Base-by-base conservation (phyloP, 805 yeast species). In the Maudiozyma barnettii region DNA sequence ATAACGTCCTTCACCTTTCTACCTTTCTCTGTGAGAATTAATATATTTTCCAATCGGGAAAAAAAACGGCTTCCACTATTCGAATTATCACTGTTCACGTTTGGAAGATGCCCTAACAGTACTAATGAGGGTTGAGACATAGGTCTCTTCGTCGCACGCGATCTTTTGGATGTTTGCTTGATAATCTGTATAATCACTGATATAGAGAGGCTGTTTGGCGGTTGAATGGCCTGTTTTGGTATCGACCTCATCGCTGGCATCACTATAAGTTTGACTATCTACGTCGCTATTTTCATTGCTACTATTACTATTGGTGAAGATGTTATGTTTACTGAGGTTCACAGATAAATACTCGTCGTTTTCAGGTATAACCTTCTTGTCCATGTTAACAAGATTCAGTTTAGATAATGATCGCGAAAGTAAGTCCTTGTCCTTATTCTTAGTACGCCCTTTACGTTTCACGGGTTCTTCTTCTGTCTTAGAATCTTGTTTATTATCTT, bases 111-210 rank as follows among this genome's bases (percentile, higher is more conserved):
- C 50, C 41, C 47, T 53, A n/a, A 59, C 51, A 5, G 51, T 53
- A 9, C 41, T 49, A 13, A 53, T 53, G 53, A 60, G 48, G 18
- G 49, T 47, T 18, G 54, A 49, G 8, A 59, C 54, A 35, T 56
- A 58, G 13, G 41, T 41, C 21, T 52, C 53, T 37, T 59, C 63
- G 3, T n/a, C 19, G 3, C n/a, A 19, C 7, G 47, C 20, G 31
- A 53, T 21, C 35, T 21, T 20, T 37, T 43, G 14, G 33, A 51
- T 31, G 39, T 49, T 33, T 41, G 43, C 41, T 33, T 47, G 44
- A 16, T 30, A 45, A 5, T 51, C 49, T 1, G 47, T 35, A 26
- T 49, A 51, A 29, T 51, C 51, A 31, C 52, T 49, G 19, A 51
- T 43, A 19, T 51, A 51, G 7, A 45, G 29, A 9, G 54, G 50